phyloP scores from a whole-genome alignment of 352 stramenopile species.

The Phytophthora lateralis region DNA sequence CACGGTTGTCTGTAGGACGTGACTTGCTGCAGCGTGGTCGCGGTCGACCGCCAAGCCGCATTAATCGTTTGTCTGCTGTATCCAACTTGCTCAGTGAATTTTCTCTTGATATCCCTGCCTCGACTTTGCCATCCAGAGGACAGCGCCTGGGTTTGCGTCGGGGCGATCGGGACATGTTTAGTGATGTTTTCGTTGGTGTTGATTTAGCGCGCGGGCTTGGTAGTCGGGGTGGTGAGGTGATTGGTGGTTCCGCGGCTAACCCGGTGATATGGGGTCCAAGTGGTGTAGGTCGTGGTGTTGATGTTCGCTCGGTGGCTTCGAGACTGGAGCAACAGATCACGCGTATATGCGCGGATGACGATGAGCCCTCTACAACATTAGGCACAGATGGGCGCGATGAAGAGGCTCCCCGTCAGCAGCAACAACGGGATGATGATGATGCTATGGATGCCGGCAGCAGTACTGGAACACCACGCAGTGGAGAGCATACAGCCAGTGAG shows the following conservation, averaged over 20 bases:
- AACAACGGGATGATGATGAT: constrained; percentile 25
- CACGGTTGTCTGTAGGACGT: constrained; percentile 42
- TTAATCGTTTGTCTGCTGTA: constrained; percentile 67
- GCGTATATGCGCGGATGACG: constrained; percentile 44
- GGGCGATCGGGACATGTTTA: constrained; percentile 58
- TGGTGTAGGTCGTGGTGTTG: constrained; percentile 41
- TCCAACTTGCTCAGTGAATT: constrained; percentile 86
- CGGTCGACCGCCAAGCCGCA: constrained; percentile 62
- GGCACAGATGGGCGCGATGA: constrained; percentile 11
- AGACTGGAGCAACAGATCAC: constrained; percentile 79
- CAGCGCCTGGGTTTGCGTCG: constrained; percentile 52
- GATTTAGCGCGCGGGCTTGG: constrained; percentile 43
- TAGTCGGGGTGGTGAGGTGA: constrained; percentile 34
- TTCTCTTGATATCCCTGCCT: constrained; percentile 74
- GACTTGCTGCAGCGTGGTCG: constrained; percentile 55
- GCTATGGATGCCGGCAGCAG: constrained; percentile 27
- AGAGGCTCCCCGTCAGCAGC: constrained; percentile 17
- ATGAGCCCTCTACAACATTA: constrained; percentile 26
- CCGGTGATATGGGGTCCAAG: constrained; percentile 45
- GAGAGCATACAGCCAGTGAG: constrained; percentile 45
- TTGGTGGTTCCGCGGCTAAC: constrained; percentile 29
- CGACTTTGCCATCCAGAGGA: constrained; percentile 32
- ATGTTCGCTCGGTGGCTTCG: constrained; percentile 73
- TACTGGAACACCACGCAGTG: constrained; percentile 32
- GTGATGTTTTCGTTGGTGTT: constrained; percentile 41